Evolutionary conservation across 495 filamentous ascomycete genomes (phyloP), one percentile per base, ranked within the genome.

Genomic region (Extremus antarcticus): DNA sequence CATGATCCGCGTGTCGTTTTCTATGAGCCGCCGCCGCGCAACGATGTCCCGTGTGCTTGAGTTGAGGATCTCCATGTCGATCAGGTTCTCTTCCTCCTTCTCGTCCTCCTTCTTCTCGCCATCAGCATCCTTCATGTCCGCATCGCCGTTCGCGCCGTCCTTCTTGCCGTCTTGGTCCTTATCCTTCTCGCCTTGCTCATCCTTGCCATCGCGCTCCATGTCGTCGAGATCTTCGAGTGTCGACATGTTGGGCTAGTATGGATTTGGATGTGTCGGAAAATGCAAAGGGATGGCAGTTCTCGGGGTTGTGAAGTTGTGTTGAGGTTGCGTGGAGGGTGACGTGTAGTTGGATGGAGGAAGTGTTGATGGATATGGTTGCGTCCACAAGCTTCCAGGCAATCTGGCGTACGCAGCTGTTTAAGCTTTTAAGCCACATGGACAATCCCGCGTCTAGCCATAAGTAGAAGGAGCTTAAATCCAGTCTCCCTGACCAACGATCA

Each of bases 1-100:
- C 92, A 97, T 97, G 70, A 98, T 95, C 54, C 92, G 81, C 65
- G 90, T 82, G 70, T 98, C 92, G 70, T 98, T 98, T 68, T 97
- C 92, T 62, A 98, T 77, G 65, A 98, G 77, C 63, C 89, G 81
- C 74, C 80, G 80, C 65, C 85, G 80, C 63, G 87, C 94, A 58
- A 86, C 76, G 68, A 98, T 94, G 73, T 98, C 94, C 69, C 86
- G 80, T 73, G 92, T 97, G 76, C 84, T 87, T 43, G 88, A 84
- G 66, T 79, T 82, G 54, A 96, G 75, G 64, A 96, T 91, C 71
- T 98, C 92, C 29, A 88, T 80, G 71, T 95, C 91, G 47, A 96
- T 74, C 22, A 87, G 75, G 58, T 65, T 58, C 47, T 73, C 66
- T 46, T 94, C 87, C 25, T 89, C 86, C 47, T 50, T 29, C 60